These are phyloP conservation scores for Delonix regia DNA, from an alignment of 306 rosid species.

Conservation along the genomic window DNA sequence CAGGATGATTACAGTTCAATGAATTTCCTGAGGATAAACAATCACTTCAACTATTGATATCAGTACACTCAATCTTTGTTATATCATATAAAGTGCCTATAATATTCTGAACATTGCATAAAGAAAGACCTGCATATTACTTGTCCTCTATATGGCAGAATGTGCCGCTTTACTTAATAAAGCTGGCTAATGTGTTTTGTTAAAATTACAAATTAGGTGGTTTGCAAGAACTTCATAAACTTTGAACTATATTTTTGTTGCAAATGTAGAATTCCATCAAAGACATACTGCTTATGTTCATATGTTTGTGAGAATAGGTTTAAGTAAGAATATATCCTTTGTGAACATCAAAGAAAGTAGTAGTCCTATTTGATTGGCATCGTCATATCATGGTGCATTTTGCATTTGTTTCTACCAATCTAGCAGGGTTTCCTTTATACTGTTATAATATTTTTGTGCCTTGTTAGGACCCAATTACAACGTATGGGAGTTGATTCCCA, in stretches of 20 bases:
- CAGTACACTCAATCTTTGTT: constrained; percentile 20
- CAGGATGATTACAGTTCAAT: constrained; percentile 90
- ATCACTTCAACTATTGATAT: constrained; percentile 27
- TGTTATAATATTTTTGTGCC: no score
- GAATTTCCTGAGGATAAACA: constrained; percentile 78
- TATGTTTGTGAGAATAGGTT: neutral
- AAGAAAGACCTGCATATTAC: constrained; percentile 27
- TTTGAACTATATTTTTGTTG: constrained; percentile 9
- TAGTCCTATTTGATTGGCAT: constrained; percentile 2
- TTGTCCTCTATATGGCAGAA: constrained; percentile 30
- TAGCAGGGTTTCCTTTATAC: neutral
- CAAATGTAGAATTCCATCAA: constrained; percentile 6
- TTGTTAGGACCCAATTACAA: neutral
- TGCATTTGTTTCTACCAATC: neutral
- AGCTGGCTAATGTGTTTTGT: neutral
- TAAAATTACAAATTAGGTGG: constrained; percentile 1
- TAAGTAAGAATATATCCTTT: constrained; percentile 14
- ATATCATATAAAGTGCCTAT: constrained; percentile 2
- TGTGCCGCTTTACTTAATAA: neutral
- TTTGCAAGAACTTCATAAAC: constrained; percentile 3
- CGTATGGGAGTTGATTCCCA: neutral
- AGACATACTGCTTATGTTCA: neutral
- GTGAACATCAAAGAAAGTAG: neutral
- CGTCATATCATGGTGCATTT: constrained; percentile 17
- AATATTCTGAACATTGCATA: neutral